Evolutionary conservation across 2,329 filamentous ascomycete species (phyloP), one percentile per base, ranked within the genome.

Genomic region (Colletotrichum sidae): DNA sequence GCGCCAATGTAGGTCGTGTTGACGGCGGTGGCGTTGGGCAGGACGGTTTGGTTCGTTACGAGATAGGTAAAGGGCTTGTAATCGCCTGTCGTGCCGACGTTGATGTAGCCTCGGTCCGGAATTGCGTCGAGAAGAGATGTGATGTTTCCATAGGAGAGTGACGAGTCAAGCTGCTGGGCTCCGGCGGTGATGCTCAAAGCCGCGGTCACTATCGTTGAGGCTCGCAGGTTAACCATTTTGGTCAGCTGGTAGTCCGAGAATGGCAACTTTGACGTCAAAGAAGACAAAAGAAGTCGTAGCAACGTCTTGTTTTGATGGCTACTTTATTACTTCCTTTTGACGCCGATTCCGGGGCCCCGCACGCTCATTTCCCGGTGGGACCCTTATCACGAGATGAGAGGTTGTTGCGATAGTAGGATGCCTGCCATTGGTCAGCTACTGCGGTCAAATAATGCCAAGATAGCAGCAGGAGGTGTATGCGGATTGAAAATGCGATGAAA

Each of bases 21-120:
- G 37, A 65, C 56, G 12, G 56, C 13, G 0, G 65, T 56, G 6
- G 51, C 12, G 34, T 60, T 56, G 1, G 61, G 61, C 8, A 45
- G 56, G 10, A 34, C 45, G 10, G 51, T 65, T 9, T 52, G 39
- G 52, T 67, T 65, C 6, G 52, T 57, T 1, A 67, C 47, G 3
- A 67, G 47, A 44, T 67, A 67, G 25, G 65, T 67, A 42, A 67
- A 67, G 25, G 65, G 65, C 49, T 67, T 67, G 34, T 67, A 67
- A 5, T 67, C 65, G 4, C 65, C 65, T 4, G 61, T 67, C 2
- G 65, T 67, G 10, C 65, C 65, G 15, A 67, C 65, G 1, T 51
- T 67, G 37, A 67, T 52, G 61, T 65, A 56, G 4, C 65, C 65
- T 25, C 65, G 65, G 17, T 55, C 46, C 1, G 65, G 33, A n/a